Percentiles rank a stretch among this genome's conserved stretches.
phyloP scores from a whole-genome alignment of 2,329 filamentous ascomycete species.

The Epicoccum nigrum region DNA sequence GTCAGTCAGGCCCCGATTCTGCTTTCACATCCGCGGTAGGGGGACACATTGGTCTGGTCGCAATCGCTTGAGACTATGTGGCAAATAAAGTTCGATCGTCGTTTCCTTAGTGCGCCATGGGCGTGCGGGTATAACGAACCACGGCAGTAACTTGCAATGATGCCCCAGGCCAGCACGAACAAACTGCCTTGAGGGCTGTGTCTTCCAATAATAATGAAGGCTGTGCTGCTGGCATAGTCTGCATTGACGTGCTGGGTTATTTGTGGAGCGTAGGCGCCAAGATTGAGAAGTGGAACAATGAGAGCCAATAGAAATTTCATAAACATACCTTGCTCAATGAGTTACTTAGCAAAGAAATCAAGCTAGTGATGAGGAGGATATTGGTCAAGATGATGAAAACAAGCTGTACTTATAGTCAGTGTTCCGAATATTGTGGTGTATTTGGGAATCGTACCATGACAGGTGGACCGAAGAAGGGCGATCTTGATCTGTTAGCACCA shows the following conservation, averaged over 20 bases:
- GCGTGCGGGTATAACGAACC: background rate
- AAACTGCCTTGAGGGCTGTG: slow-evolving; percentile 15
- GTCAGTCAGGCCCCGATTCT: slow-evolving; percentile 22
- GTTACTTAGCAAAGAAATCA: slow-evolving; percentile 80
- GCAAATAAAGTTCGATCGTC: background rate
- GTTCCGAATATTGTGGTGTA: slow-evolving; percentile 20
- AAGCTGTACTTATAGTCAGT: slow-evolving; percentile 53
- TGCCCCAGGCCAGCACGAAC: background rate
- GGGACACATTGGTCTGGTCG: too few relatives aligned
- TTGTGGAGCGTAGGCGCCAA: slow-evolving; percentile 13
- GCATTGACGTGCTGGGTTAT: slow-evolving; percentile 24
- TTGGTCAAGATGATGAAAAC: slow-evolving; percentile 79
- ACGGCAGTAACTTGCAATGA: background rate
- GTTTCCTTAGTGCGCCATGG: too few relatives aligned
- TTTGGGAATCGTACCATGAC: slow-evolving; percentile 52
- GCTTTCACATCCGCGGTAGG: too few relatives aligned
- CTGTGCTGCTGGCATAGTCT: slow-evolving; percentile 25
- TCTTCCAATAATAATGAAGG: slow-evolving; percentile 22
- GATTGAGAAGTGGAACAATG: slow-evolving; percentile 13
- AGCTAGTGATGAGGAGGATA: slow-evolving; percentile 77
- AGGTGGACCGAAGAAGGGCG: slow-evolving; percentile 58
- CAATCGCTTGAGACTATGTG: background rate
- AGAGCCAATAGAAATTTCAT: slow-evolving; percentile 27
- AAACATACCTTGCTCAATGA: slow-evolving; percentile 66
- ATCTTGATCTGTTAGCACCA: slow-evolving; percentile 45